Percentiles rank a stretch among this genome's conserved stretches.
Evolutionary conservation across 768 basidiomycete genomes (phyloP).

Genomic region (Lepiota venenata): DNA sequence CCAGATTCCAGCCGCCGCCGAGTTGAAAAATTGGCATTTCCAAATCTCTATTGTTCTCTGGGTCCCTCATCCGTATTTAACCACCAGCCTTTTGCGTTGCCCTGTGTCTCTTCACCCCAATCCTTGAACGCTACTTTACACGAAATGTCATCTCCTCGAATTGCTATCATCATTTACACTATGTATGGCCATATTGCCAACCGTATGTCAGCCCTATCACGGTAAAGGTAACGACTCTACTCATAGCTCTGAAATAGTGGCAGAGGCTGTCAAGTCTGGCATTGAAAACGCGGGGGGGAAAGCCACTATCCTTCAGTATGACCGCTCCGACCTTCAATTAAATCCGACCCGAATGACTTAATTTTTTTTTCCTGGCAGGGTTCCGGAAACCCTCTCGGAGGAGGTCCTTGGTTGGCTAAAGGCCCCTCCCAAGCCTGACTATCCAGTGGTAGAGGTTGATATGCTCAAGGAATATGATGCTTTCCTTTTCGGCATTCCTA

Average conservation of each 20-base stretch:
- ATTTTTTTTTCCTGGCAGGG: constrained; percentile 33
- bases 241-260: constrained; percentile 41
- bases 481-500: constrained; percentile 73
- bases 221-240: not conserved
- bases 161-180: constrained; percentile 73
- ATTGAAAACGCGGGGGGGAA: constrained; percentile 45
- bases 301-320: constrained; percentile 54
- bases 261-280: constrained; percentile 49
- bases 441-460: constrained; percentile 60
- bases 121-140: not conserved
- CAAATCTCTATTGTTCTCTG: too few species aligned
- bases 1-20: too few species aligned
- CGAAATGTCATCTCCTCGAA: constrained; percentile 45
- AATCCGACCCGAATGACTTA: not conserved
- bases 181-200: constrained; percentile 73
- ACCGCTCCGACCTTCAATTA: constrained; percentile 11
- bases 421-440: constrained; percentile 67
- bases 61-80: not conserved
- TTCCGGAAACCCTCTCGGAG: constrained; percentile 73
- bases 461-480: constrained; percentile 62
- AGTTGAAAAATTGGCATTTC: too few species aligned
- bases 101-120: not conserved
- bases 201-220: constrained; percentile 35
- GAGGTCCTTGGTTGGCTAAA: constrained; percentile 68
- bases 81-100: not conserved